Percentiles rank a stretch among this genome's conserved stretches.
phyloP scores from a whole-genome alignment of 768 basidiomycete species.

The Filobasidium floriforme region DNA sequence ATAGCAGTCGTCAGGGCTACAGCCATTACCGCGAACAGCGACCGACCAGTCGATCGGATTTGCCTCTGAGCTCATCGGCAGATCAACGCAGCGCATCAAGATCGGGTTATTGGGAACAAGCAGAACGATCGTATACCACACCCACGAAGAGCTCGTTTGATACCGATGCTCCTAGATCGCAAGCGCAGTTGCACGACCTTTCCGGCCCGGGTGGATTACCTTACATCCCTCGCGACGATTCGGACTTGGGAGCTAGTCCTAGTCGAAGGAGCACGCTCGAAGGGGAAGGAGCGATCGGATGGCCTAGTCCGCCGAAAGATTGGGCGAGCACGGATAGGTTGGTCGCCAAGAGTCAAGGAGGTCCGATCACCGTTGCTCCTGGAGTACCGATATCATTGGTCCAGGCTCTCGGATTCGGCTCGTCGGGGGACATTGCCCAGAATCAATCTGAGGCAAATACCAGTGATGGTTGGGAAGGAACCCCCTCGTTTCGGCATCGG shows the following conservation, averaged over 20 bases:
- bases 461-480: no score
- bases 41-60: not conserved
- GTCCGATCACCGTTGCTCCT: not conserved
- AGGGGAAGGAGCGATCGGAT: not conserved
- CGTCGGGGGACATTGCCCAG: not conserved
- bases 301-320: not conserved
- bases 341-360: not conserved
- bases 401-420: not conserved
- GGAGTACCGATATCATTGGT: not conserved
- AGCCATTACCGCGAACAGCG: not conserved
- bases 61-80: not conserved
- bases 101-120: no score
- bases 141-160: no score
- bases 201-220: not conserved
- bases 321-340: not conserved
- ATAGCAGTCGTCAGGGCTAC: not conserved
- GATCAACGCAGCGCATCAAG: no score
- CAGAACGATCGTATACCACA: no score
- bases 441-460: no score
- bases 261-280: constrained; percentile 2
- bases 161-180: no score
- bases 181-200: not conserved
- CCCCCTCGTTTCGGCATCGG: no score
- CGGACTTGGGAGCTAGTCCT: not conserved
- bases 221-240: not conserved